phyloP scores from a whole-genome alignment of 352 stramenopile genomes.

The Halophytophthora batemanensis region DNA sequence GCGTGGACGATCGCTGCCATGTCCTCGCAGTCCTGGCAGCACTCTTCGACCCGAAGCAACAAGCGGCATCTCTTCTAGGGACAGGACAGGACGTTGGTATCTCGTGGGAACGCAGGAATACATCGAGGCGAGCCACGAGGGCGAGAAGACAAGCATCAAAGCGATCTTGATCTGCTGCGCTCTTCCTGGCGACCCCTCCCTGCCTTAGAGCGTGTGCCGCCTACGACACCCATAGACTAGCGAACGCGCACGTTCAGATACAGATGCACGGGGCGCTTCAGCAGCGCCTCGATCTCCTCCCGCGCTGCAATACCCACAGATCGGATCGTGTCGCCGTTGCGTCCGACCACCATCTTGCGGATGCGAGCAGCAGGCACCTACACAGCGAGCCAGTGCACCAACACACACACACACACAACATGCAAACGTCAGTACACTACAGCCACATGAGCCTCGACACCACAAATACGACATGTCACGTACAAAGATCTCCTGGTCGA shows the following conservation, averaged over 20 bases:
- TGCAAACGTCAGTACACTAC: not conserved
- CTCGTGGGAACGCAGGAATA: too few relatives aligned
- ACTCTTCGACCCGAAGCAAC: too few relatives aligned
- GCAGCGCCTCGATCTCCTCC: conserved; percentile 70
- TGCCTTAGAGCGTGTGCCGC: conserved; percentile 7
- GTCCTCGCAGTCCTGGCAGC: too few relatives aligned
- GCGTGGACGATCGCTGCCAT: too few relatives aligned
- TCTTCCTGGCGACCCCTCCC: conserved; percentile 1
- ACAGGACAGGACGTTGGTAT: too few relatives aligned
- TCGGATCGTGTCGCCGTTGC: conserved; percentile 76
- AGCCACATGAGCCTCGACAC: not conserved
- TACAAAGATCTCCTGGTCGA: conserved; percentile 89
- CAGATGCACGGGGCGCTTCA: conserved; percentile 71
- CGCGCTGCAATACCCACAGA: conserved; percentile 69
- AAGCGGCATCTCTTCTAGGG: too few relatives aligned
- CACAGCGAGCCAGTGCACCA: not conserved
- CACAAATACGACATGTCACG: conserved; percentile 22
- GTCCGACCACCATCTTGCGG: conserved; percentile 77
- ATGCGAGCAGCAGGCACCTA: conserved; percentile 72
- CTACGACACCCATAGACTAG: conserved; percentile 14
- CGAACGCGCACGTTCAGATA: conserved; percentile 84
- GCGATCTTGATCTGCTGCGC: not conserved
- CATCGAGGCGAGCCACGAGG: too few relatives aligned
- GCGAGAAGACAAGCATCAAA: too few relatives aligned
- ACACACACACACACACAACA: not conserved